Base-by-base conservation (phyloP, 441 rosid species). In the Melastoma candidum region DNA sequence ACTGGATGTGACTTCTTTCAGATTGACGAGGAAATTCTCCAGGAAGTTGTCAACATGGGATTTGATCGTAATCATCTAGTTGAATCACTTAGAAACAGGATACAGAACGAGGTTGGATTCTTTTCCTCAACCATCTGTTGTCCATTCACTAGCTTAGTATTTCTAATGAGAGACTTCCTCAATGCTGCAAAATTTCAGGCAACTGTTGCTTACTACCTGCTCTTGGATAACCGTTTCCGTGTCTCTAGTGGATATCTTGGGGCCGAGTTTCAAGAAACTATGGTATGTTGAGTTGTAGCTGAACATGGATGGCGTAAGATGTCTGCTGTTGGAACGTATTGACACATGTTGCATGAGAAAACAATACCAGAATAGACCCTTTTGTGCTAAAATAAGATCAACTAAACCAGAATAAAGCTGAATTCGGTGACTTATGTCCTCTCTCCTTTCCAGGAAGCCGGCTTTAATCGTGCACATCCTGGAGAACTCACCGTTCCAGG, bases 201-300 rank as follows among this genome's bases (percentile, higher is more conserved):
- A 56, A 93, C 98, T 56, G 96, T 93, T 59, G 87, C 98, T 11
- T 93, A 93, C 74, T 93, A 89, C 73, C 65, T 89, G 57, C 69
- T 86, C 51, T 68, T 89, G 84, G 97, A 93, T 71, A 93, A 88
- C 53, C 77, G 96, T 11, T 89, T 84, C 71, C 95, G 96, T 53
- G 89, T 77, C 68, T 78, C 96, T 65, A 89, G 90, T 76, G 95
- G 96, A 59, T 89, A 93, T 74, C 97, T 93, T 48, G 98, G 92
- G 68, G 90, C 92, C 43, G 96, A 93, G 81, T 86, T 93, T 75
- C 95, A 84, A 74, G 99, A 93, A 76, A 77, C 90, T 46, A 71
- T 81, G 86, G 98, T 93, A 32, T 32, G 39, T 32, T 1, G 39
- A 32, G 39, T 32, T 32, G 8, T 7, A 7, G 39, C 8, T 7